phyloP scores from a whole-genome alignment of 306 rosid genomes.

The Inga leiocalycina region DNA sequence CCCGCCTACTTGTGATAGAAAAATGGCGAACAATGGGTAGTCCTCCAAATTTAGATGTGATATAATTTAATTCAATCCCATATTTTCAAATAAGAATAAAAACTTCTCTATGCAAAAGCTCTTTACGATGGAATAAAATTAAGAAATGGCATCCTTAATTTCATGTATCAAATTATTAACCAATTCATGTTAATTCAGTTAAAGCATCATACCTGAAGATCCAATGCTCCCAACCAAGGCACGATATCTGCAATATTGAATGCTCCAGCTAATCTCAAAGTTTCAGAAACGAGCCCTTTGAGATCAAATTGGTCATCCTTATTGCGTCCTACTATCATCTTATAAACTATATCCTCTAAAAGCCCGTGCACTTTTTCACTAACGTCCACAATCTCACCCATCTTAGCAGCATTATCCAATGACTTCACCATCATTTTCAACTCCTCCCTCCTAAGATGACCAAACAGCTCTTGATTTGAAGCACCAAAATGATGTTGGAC shows the following conservation, averaged over 20 bases:
- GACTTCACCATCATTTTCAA: background rate
- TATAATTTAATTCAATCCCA: no score
- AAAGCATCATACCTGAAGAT: background rate
- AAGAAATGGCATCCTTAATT: background rate
- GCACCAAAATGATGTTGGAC: constrained; percentile 23
- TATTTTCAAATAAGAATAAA: no score
- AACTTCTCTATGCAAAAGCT: no score
- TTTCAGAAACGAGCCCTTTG: background rate
- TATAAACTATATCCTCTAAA: background rate
- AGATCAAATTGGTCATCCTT: background rate
- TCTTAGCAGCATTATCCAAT: background rate
- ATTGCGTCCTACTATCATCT: background rate
- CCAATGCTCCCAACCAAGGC: background rate
- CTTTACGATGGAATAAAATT: no score
- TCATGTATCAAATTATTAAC: no score
- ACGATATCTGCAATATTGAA: background rate
- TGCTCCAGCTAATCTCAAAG: background rate
- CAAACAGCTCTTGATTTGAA: constrained; percentile 29
- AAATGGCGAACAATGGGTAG: no score
- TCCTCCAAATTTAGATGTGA: no score
- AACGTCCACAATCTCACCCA: background rate
- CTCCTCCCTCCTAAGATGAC: constrained; percentile 17
- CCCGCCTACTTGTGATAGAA: no score
- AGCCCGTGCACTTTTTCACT: background rate
- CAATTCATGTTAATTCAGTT: no score